Evolutionary conservation across 495 filamentous ascomycete genomes (phyloP), one percentile per base, ranked within the genome.

Genomic region (Penicillium bialowiezense): DNA sequence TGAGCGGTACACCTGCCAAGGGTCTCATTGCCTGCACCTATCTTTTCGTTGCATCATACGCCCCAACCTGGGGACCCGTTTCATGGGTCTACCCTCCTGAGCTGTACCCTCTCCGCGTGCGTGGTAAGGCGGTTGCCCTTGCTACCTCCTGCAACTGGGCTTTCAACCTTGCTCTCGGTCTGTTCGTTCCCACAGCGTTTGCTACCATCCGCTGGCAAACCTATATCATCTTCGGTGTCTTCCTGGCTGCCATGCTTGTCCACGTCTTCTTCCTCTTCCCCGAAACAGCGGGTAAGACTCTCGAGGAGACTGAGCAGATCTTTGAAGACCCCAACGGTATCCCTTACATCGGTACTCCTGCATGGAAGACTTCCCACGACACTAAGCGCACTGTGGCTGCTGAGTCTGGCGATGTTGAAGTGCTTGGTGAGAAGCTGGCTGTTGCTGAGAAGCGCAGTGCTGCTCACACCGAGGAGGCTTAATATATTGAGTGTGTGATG

Each of bases 231-330:
- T 91, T 91, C 58, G 88, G 84, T 35, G 79, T 83, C 8, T 91
- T 91, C 66, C 82, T 80, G 63, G 75, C 79, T 35, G 69, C 66
- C 51, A 87, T 87, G 80, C 76, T 80, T 29, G 51, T 88, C 24
- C 88, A 91, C 59, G 77, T 82, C n/a, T 89, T 81, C 71, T 88
- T 91, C 68, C 58, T 88, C 52, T 89, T 91, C 72, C 88, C 87
- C 1, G 88, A 93, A 69, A 91, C 88, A 3, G 77, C 79, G 14
- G 86, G 86, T 40, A 89, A 89, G 75, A 84, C 86, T n/a, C 76
- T 91, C 2, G 89, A 91, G 58, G 87, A 91, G 67, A 76, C 85
- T 10, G 82, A 85, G 44, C 66, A 71, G 24, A 83, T 89, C 52
- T 92, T 92, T 52, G 81, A 85, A 43, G 74, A 80, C 55, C 76